phyloP scores from a whole-genome alignment of 1,139 yeast species.

The Magnusiomyces magnusii region DNA sequence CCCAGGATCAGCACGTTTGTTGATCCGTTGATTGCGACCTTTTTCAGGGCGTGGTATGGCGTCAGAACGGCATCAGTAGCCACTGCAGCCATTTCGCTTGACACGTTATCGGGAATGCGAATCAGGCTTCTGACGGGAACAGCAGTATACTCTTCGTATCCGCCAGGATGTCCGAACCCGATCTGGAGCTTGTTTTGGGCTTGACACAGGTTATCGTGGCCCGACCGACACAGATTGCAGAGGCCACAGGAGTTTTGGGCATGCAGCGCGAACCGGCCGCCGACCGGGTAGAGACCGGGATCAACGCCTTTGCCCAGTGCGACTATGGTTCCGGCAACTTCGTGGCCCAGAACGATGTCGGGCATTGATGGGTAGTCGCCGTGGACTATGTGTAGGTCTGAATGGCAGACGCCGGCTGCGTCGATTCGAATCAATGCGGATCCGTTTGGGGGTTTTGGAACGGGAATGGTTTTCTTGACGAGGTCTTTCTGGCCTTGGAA shows the following conservation, averaged over 20 bases:
- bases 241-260: conserved; percentile 41
- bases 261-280: conserved; percentile 37
- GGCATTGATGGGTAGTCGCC: conserved; percentile 26
- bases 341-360: conserved; percentile 49
- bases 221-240: conserved; percentile 40
- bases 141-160: conserved; percentile 42
- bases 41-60: conserved; percentile 43
- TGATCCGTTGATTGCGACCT: conserved; percentile 34
- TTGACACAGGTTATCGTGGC: conserved; percentile 39
- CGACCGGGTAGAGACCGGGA: conserved; percentile 32
- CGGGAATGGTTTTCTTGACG: conserved; percentile 27
- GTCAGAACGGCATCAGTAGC: conserved; percentile 46
- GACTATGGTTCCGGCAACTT: conserved; percentile 45
- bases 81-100: conserved; percentile 43
- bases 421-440: conserved; percentile 42
- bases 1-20: conserved; percentile 42
- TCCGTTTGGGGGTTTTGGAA: conserved; percentile 35
- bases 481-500: not conserved
- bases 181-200: conserved; percentile 21
- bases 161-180: conserved; percentile 44
- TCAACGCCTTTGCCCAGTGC: conserved; percentile 36
- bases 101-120: conserved; percentile 42
- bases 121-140: conserved; percentile 10
- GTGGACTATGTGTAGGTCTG: conserved; percentile 42
- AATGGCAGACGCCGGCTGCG: conserved; percentile 47